These are phyloP conservation scores for Tuber indicum DNA, from an alignment of 495 filamentous ascomycete species.

Conservation along the genomic window DNA sequence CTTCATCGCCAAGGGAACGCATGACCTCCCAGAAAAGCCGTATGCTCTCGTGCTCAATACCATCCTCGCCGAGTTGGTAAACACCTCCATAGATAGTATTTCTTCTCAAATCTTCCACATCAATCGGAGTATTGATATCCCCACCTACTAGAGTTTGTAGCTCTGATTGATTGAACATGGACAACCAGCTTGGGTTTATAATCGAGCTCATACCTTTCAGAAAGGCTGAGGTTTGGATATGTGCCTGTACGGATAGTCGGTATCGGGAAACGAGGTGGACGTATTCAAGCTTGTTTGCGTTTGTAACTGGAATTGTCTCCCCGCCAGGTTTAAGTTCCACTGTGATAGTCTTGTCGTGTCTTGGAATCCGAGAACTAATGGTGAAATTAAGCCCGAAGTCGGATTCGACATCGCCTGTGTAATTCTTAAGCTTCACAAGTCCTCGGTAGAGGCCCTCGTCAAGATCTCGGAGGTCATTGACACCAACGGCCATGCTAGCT, in stretches of 20 bases:
- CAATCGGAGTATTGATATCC: constrained; percentile 65
- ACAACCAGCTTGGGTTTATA: constrained; percentile 85
- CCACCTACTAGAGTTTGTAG: constrained; percentile 88
- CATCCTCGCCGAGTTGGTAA: constrained; percentile 81
- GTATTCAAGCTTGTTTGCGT: constrained; percentile 86
- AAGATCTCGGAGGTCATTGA: constrained; percentile 89
- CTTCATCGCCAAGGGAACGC: constrained; percentile 61
- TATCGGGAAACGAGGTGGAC: constrained; percentile 85
- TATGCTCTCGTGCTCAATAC: constrained; percentile 74
- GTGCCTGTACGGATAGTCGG: constrained; percentile 70
- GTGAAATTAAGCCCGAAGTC: constrained; percentile 84
- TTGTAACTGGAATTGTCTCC: constrained; percentile 72
- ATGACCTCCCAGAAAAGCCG: constrained; percentile 90
- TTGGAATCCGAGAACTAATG: constrained; percentile 67
- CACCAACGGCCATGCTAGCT: constrained; percentile 64
- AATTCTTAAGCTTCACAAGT: constrained; percentile 78
- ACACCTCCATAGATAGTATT: constrained; percentile 85
- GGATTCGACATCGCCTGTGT: constrained; percentile 68
- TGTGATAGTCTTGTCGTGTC: constrained; percentile 55
- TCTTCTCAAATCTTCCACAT: constrained; percentile 76
- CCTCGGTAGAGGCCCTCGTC: constrained; percentile 93
- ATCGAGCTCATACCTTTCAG: constrained; percentile 76
- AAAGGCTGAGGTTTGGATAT: constrained; percentile 75
- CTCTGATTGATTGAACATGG: constrained; percentile 97
- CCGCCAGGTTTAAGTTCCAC: constrained; percentile 70